Base-by-base conservation (phyloP, 352 stramenopile genomes). In the Aphanomyces invadans region DNA sequence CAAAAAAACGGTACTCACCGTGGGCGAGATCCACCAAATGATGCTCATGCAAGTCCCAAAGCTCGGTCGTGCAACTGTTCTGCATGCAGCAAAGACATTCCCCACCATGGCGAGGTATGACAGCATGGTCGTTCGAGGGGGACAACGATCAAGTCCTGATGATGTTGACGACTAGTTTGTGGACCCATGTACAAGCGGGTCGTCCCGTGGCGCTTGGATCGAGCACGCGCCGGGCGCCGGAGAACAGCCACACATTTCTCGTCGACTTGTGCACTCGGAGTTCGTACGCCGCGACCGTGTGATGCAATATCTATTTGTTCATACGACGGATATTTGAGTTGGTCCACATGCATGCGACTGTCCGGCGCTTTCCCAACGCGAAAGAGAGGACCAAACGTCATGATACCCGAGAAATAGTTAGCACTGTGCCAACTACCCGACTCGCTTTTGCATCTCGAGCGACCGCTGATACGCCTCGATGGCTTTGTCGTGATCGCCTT, bases 381-480 rank as follows among this genome's bases (percentile, higher is more conserved):
- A n/a, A n/a, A n/a, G n/a, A n/a, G n/a, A n/a, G n/a, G n/a, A n/a
- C n/a, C n/a, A n/a, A n/a, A n/a, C n/a, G n/a, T n/a, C n/a, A n/a
- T n/a, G 19, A 12, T 10, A 54, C 46, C 38, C 38, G 17, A 45
- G 38, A 17, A 9, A 45, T 45, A 45, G 17, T 45, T 45, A 17
- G 9, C 9, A 45, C 17, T 45, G 38, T 45, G 38, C 26, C 19
- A 38, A 26, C 49, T 56, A 56, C n/a, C 29, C 42, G 15, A 59
- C 42, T 5, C 60, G 59, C 5, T 46, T 62, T 56, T 89, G 79
- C 71, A 87, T 83, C 71, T 86, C 77, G 56, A 94, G 65, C 17
- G 86, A 92, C 57, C 86, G 84, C 70, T 94, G 83, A 66, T 94
- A 94, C 36, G 86, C 86, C 52, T 82, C 77, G 57, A 94, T 92